These are phyloP conservation scores for Oryza punctata DNA, from an alignment of 176 grass and related monocot genomes.

Conservation along the genomic window DNA sequence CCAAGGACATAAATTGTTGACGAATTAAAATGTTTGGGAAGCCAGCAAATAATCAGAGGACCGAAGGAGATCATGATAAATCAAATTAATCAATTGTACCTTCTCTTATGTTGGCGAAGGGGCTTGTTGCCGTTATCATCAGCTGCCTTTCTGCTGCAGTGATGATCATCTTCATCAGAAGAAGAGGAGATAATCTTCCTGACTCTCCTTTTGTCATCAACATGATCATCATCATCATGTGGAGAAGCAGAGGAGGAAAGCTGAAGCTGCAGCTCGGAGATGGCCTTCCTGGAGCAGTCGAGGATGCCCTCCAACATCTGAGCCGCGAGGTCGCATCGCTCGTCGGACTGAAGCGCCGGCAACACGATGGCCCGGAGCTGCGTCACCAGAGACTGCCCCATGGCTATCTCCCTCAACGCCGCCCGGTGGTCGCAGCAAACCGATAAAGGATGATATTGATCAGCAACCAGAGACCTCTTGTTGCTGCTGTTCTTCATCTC, in stretches of 20 bases:
- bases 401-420: constrained; percentile 47
- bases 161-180: background rate
- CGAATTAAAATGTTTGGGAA: background rate
- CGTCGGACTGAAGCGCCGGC: constrained; percentile 36
- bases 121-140: background rate
- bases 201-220: constrained; percentile 35
- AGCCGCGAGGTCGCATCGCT: constrained; percentile 1
- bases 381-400: constrained; percentile 42
- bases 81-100: background rate
- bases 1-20: too few relatives aligned
- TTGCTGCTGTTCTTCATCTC: constrained; percentile 13
- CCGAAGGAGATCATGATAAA: background rate
- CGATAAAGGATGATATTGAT: background rate
- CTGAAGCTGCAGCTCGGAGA: constrained; percentile 29
- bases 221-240: background rate
- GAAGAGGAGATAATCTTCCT: constrained; percentile 7
- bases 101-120: constrained; percentile 40
- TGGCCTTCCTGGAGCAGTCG: constrained; percentile 44
- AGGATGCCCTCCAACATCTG: constrained; percentile 43
- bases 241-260: background rate
- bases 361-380: constrained; percentile 49
- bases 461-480: background rate
- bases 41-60: background rate
- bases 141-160: background rate
- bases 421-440: background rate